These are phyloP conservation scores for Pisolithus microcarpus DNA, from an alignment of 768 basidiomycete genomes.

Conservation along the genomic window DNA sequence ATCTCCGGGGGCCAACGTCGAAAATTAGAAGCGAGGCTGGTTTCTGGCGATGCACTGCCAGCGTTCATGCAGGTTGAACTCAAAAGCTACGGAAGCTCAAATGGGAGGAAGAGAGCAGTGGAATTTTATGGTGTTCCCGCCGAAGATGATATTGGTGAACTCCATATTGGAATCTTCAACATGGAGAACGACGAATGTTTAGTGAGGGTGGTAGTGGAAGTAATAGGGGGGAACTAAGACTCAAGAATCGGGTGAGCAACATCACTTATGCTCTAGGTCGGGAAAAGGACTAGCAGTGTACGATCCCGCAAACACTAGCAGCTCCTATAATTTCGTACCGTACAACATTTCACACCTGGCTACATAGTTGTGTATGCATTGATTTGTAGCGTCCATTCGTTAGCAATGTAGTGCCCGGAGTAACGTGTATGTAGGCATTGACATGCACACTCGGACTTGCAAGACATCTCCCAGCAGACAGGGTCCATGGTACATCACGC, in stretches of 20 bases:
- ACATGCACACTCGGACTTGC: too few species aligned
- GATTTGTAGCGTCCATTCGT: too few species aligned
- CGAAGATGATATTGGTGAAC: constrained; percentile 45
- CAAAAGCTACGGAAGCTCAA: constrained; percentile 28
- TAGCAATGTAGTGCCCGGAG: too few species aligned
- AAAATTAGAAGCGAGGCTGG: constrained; percentile 41
- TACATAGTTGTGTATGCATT: too few species aligned
- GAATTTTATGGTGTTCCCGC: constrained; percentile 52
- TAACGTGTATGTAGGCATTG: too few species aligned
- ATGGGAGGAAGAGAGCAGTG: constrained; percentile 38
- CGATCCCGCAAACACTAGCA: too few species aligned
- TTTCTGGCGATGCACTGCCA: constrained; percentile 48
- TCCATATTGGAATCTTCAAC: constrained; percentile 50
- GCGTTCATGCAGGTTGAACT: constrained; percentile 49
- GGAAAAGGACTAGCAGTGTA: too few species aligned
- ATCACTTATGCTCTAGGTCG: too few species aligned
- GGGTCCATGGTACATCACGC: too few species aligned
- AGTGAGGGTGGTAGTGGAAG: constrained; percentile 50
- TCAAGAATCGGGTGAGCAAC: constrained; percentile 21
- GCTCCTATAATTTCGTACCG: too few species aligned
- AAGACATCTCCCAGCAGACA: too few species aligned
- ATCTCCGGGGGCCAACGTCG: constrained; percentile 21
- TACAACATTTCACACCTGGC: too few species aligned
- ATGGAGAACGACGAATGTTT: constrained; percentile 44
- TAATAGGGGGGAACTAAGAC: constrained; percentile 33